phyloP scores from a whole-genome alignment of 352 stramenopile genomes.

The Aphanomyces invadans region DNA sequence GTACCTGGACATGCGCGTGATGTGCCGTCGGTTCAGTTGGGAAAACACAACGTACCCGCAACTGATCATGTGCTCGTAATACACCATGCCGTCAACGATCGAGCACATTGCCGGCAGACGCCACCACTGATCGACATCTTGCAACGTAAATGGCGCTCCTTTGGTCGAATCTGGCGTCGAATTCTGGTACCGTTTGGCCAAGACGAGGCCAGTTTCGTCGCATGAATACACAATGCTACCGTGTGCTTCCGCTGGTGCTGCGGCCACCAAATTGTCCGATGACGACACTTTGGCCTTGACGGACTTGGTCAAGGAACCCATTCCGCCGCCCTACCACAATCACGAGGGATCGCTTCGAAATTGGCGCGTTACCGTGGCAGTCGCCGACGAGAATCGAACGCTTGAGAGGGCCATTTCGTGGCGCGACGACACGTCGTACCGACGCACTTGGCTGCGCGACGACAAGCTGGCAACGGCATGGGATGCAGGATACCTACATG shows the following conservation, averaged over 20 bases:
- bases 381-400: constrained; percentile 70
- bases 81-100: constrained; percentile 70
- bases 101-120: constrained; percentile 65
- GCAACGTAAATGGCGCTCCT: constrained; percentile 66
- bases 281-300: constrained; percentile 18
- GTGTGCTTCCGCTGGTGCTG: constrained; percentile 44
- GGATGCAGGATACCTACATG: constrained; percentile 44
- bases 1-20: constrained; percentile 7
- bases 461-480: constrained; percentile 65
- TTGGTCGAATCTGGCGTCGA: constrained; percentile 53
- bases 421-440: constrained; percentile 66
- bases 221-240: constrained; percentile 74
- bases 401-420: constrained; percentile 56
- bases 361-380: constrained; percentile 41
- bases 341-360: too few species aligned
- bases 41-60: constrained; percentile 42
- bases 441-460: constrained; percentile 69
- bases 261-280: constrained; percentile 29
- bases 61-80: constrained; percentile 87
- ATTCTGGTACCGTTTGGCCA: constrained; percentile 73
- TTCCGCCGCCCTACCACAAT: constrained; percentile 60
- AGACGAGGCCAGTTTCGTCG: constrained; percentile 62
- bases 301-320: constrained; percentile 35
- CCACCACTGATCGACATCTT: constrained; percentile 83
- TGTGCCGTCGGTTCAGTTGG: not conserved